Evolutionary conservation across 2,329 filamentous ascomycete species (phyloP).

Genomic region (Proliferodiscus dingleyae): DNA sequence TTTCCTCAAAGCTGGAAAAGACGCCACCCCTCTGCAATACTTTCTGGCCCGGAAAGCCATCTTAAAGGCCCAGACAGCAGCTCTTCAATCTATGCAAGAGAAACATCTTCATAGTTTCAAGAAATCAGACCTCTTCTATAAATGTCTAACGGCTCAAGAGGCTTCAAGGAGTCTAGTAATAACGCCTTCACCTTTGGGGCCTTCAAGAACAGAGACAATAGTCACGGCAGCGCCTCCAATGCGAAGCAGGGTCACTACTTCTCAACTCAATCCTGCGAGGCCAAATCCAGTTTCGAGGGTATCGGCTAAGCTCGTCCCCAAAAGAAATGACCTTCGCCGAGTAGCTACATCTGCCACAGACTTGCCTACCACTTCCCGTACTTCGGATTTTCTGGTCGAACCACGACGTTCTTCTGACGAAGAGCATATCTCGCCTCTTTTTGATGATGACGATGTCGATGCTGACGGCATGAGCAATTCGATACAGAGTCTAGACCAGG

Average conservation of each 20-base stretch:
- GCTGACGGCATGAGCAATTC: conserved; percentile 67
- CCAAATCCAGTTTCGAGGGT: conserved; percentile 42
- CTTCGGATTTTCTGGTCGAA: conserved; percentile 30
- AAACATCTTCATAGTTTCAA: conserved; percentile 82
- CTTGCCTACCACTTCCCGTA: conserved; percentile 41
- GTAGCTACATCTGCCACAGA: conserved; percentile 58
- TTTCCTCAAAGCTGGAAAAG: conserved; percentile 74
- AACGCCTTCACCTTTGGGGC: conserved; percentile 20
- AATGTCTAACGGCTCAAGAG: conserved; percentile 88
- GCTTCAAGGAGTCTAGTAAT: conserved; percentile 38
- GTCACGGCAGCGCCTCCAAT: conserved; percentile 26
- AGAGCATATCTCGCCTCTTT: conserved; percentile 52
- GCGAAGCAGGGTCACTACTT: conserved; percentile 19
- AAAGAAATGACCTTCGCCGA: conserved; percentile 49
- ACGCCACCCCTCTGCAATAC: conserved; percentile 76
- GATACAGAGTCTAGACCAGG: conserved; percentile 72
- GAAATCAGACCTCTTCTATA: conserved; percentile 90
- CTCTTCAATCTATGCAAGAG: conserved; percentile 78
- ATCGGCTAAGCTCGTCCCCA: conserved; percentile 40
- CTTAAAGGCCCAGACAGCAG: conserved; percentile 73
- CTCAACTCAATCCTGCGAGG: conserved; percentile 35
- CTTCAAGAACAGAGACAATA: conserved; percentile 35
- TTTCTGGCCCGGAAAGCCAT: conserved; percentile 76
- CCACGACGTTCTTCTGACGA: conserved; percentile 69
- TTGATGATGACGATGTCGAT: conserved; percentile 78